Evolutionary conservation across 2,329 filamentous ascomycete genomes (phyloP), one percentile per base, ranked within the genome.

Genomic region (Microthyrium microscopicum): DNA sequence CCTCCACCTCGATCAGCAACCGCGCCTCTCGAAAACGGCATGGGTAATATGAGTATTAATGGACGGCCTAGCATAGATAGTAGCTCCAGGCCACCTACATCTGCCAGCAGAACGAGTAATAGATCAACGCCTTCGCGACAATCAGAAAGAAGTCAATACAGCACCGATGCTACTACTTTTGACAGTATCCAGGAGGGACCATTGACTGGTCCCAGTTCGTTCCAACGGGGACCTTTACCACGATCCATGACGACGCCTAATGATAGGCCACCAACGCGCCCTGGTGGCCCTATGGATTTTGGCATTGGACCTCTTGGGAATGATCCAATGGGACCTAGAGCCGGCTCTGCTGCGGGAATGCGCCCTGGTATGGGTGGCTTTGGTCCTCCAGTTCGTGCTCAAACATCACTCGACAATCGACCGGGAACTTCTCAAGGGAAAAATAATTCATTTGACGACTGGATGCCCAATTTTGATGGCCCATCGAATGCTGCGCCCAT

Each of bases 391-490:
- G n/a, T n/a, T n/a, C 17, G 31, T 25, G 16, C 24, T 18, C 8
- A 9, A 21, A 25, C 31, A 21, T 18, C 31, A 20, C 15, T 25
- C 27, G 12, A 17, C 20, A 9, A 21, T 33, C 31, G 31, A 9
- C 20, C 31, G 27, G 31, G 31, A 19, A 33, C 31, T 8, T 22
- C 20, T 26, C 27, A 36, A n/a, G 34, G 34, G 16, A 8, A 28
- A 15, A 12, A 29, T 16, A 15, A 16, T 16, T 16, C 26, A 29
- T 11, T 34, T 15, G 35, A 37, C 4, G 30, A 21, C 6, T 37
- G 16, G 5, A 73, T 75, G 68, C 71, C 71, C 3, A 66, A 76
- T 41, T 75, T 75, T 42, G 68, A 73, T 45, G 64, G 63, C 3
- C 55, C 60, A n/a, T 49, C 58, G 17, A 22, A 35, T n/a, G 26